Evolutionary conservation across 495 filamentous ascomycete species (phyloP).

Genomic region (Aspergillus sclerotioniger): DNA sequence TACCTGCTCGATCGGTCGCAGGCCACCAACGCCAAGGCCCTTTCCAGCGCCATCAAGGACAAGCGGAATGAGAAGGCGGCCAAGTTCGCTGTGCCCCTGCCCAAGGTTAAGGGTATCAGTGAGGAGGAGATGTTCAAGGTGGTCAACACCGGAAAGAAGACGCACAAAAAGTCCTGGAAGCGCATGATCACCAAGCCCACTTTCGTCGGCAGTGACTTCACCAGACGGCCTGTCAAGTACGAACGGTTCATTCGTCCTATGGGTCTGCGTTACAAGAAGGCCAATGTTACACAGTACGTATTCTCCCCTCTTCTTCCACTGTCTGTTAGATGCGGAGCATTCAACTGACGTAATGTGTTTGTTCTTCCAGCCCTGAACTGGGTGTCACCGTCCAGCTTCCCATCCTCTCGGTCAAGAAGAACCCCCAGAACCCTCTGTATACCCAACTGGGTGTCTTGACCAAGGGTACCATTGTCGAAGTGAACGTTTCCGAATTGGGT

Average conservation of each 20-base stretch:
- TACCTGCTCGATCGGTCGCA: constrained; percentile 90
- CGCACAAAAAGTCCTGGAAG: constrained; percentile 82
- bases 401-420: constrained; percentile 96
- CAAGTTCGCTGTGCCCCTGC: constrained; percentile 91
- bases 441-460: constrained; percentile 93
- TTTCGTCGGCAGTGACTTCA: constrained; percentile 89
- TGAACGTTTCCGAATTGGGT: constrained; percentile 92
- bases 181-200: constrained; percentile 92
- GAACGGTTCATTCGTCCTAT: constrained; percentile 81
- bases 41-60: constrained; percentile 83
- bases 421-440: constrained; percentile 91
- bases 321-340: not conserved
- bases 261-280: constrained; percentile 90
- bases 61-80: constrained; percentile 89
- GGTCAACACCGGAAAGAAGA: constrained; percentile 90
- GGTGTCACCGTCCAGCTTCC: constrained; percentile 90
- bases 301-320: not conserved
- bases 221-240: constrained; percentile 88
- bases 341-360: constrained; percentile 18
- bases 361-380: constrained; percentile 59
- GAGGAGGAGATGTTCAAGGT: constrained; percentile 99
- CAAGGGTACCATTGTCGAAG: constrained; percentile 92
- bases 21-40: constrained; percentile 82
- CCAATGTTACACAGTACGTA: constrained; percentile 73
- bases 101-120: constrained; percentile 88